Conservation (phyloP, 148 eudicot genomes). For the Fallopia convolvulus region DNA sequence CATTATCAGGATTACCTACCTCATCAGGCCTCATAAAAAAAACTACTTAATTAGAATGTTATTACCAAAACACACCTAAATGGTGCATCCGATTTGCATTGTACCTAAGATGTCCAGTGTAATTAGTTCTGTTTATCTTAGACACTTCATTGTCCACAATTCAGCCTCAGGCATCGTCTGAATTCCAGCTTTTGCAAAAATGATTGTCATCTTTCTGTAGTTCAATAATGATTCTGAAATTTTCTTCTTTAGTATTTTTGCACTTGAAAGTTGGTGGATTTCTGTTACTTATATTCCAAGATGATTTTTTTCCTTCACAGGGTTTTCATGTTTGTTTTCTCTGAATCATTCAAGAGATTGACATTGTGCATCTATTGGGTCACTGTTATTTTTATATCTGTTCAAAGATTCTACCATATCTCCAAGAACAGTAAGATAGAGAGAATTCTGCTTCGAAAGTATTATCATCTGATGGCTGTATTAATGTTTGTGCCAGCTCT, state of each 20-base stretch:
- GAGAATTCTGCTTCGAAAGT: constrained; percentile 90
- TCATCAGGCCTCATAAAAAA: not conserved
- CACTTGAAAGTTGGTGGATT: not conserved
- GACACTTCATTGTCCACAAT: not conserved
- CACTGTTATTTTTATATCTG: constrained; percentile 53
- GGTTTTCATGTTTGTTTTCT: constrained; percentile 70
- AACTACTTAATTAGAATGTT: not conserved
- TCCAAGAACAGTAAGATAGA: constrained; percentile 84
- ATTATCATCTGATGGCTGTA: constrained; percentile 94
- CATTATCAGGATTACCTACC: not conserved
- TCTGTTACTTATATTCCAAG: not conserved
- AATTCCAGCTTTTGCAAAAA: not conserved
- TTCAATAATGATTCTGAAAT: not conserved
- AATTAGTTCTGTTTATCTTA: not conserved
- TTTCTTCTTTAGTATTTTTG: not conserved
- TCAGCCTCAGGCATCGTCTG: not conserved
- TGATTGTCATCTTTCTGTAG: not conserved
- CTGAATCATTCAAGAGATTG: constrained; percentile 84
- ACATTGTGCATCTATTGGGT: constrained; percentile 81
- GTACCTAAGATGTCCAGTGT: not conserved
- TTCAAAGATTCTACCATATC: constrained; percentile 58
- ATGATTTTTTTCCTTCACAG: constrained; percentile 34
- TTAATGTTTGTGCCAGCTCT: constrained; percentile 92
- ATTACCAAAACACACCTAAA: not conserved
- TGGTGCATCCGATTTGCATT: not conserved